A percentile compares a stretch with the other conserved stretches of the same genome.
Conservation (phyloP, 805 yeast genomes). For the Komagataella pastoris region DNA sequence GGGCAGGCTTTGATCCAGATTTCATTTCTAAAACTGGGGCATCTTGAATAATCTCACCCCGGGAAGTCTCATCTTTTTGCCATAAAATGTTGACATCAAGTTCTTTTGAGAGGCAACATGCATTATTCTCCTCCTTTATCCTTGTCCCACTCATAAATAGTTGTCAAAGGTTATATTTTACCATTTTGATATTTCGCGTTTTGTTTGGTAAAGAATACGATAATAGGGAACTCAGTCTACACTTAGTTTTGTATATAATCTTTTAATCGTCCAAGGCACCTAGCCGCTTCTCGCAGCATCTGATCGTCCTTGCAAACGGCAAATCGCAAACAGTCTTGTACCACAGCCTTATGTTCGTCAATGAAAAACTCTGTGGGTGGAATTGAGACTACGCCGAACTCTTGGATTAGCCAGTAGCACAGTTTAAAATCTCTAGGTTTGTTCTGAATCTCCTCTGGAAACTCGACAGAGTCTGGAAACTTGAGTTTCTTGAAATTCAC, state of each 20-base stretch:
- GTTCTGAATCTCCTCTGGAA: slow-evolving; percentile 53
- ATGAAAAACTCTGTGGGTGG: slow-evolving; percentile 95
- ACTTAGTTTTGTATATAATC: slow-evolving; percentile 28
- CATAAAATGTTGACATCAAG: background rate
- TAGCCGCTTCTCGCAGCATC: slow-evolving; percentile 70
- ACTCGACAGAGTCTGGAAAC: slow-evolving; percentile 59
- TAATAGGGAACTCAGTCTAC: background rate
- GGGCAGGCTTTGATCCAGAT: background rate
- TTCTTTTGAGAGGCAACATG: background rate
- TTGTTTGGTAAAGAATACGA: background rate
- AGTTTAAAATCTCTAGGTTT: slow-evolving; percentile 78
- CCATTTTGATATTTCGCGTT: background rate
- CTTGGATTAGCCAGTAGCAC: slow-evolving; percentile 88
- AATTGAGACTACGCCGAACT: slow-evolving; percentile 88
- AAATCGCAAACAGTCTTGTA: slow-evolving; percentile 79
- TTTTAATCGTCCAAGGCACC: slow-evolving; percentile 56
- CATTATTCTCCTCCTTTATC: background rate
- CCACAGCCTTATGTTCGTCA: slow-evolving; percentile 54
- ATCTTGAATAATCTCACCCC: background rate
- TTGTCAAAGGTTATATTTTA: background rate
- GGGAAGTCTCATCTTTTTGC: background rate
- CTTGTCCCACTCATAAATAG: background rate
- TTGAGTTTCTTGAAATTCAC: slow-evolving; percentile 79
- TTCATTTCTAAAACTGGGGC: background rate
- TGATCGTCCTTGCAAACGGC: slow-evolving; percentile 93